Evolutionary conservation across 2,329 filamentous ascomycete species (phyloP).

Genomic region (Aspergillus viridinutans): DNA sequence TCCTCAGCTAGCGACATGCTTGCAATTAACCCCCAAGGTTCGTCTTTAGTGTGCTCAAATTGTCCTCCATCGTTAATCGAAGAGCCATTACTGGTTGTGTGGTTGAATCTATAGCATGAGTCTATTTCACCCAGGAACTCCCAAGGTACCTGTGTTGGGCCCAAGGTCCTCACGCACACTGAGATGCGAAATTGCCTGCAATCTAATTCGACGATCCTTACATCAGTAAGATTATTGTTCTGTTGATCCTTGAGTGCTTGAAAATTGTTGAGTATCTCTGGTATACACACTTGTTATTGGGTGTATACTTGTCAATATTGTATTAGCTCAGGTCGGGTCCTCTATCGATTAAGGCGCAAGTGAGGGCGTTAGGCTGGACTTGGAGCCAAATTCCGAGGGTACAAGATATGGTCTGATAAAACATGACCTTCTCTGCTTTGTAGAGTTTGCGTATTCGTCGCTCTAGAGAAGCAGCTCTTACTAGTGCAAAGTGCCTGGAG

Average conservation of each 20-base stretch:
- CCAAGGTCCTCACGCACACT: not conserved
- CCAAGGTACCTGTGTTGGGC: not conserved
- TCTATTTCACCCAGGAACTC: not conserved
- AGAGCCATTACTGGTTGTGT: not conserved
- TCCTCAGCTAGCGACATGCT: not conserved
- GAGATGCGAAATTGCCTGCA: not conserved
- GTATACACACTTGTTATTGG: too few species aligned
- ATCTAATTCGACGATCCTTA: not conserved
- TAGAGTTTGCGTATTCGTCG: not conserved
- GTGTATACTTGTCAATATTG: too few species aligned
- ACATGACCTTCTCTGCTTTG: not conserved
- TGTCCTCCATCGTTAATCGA: not conserved
- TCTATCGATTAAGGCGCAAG: slow-evolving; percentile 8
- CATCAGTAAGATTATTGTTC: too few species aligned
- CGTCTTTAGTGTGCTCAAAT: not conserved
- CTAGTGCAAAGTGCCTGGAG: not conserved
- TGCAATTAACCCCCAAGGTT: not conserved
- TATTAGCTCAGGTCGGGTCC: slow-evolving; percentile 8
- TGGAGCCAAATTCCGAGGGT: slow-evolving; percentile 11
- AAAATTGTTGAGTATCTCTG: too few species aligned
- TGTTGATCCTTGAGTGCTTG: too few species aligned
- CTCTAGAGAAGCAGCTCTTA: not conserved
- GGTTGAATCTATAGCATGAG: not conserved
- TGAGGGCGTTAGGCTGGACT: slow-evolving; percentile 8
- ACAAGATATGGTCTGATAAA: slow-evolving; percentile 17